Evolutionary conservation across 78 protist genomes (phyloP).

Genomic region (Creolimax fragrantissima): DNA sequence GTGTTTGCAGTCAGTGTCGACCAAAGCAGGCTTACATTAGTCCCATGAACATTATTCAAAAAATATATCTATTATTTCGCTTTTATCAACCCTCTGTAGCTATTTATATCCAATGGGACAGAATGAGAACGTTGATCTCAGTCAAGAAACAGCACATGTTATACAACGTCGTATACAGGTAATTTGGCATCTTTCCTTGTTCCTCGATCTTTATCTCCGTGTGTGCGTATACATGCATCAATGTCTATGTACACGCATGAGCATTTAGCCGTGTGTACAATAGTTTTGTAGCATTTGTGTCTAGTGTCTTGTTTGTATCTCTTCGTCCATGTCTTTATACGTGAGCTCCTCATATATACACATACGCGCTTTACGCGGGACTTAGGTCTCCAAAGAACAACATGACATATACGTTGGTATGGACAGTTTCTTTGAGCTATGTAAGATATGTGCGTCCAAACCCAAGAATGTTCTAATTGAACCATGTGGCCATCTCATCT

Average conservation of each 20-base stretch:
- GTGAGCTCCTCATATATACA: no score
- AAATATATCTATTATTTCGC: no score
- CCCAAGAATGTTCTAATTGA: neutral
- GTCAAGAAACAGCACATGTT: neutral
- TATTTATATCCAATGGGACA: neutral
- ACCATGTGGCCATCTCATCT: conserved; percentile 10
- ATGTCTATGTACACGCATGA: neutral
- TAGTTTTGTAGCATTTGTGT: neutral
- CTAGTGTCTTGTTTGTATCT: neutral
- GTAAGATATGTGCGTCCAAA: neutral
- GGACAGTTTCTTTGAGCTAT: neutral
- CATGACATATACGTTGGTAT: neutral
- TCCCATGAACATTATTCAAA: no score
- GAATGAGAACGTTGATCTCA: neutral
- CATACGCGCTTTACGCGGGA: neutral
- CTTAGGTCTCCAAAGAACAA: neutral
- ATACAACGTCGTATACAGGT: neutral
- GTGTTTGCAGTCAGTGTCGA: no score
- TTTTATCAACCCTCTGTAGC: neutral
- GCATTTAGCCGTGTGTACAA: neutral
- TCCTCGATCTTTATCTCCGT: neutral
- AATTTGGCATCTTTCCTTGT: neutral
- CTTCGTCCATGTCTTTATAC: neutral
- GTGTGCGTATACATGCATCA: neutral
- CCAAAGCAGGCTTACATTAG: no score